Evolutionary conservation across 1,284 basidiomycete genomes (phyloP).

Genomic region (Amylostereum areolatum): DNA sequence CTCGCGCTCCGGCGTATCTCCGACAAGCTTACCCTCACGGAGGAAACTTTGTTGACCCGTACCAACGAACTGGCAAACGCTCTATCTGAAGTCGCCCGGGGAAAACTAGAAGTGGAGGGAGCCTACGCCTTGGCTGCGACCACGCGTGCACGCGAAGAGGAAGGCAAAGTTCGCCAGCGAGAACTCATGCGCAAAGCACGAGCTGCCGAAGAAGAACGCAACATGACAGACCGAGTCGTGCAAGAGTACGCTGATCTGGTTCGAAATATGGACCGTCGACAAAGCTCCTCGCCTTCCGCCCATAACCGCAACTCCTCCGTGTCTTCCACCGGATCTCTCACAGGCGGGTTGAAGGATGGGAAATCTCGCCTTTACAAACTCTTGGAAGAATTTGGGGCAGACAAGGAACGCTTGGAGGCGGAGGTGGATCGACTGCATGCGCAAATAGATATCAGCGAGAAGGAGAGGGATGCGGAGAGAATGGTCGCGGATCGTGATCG

Average conservation of each 20-base stretch:
- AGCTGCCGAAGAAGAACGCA: slow-evolving; percentile 47
- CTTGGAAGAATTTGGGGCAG: slow-evolving; percentile 42
- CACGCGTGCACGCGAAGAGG: slow-evolving; percentile 47
- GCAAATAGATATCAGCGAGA: slow-evolving; percentile 36
- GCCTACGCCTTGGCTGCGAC: slow-evolving; percentile 48
- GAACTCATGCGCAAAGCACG: slow-evolving; percentile 37
- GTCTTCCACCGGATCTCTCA: slow-evolving; percentile 22
- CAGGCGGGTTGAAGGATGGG: slow-evolving; percentile 40
- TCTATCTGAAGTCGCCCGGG: slow-evolving; percentile 36
- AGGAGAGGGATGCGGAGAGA: slow-evolving; percentile 42
- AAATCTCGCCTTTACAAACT: slow-evolving; percentile 44
- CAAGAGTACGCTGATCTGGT: slow-evolving; percentile 69
- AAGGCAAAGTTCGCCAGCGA: slow-evolving; percentile 37
- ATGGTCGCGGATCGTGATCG: slow-evolving; percentile 37
- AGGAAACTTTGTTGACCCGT: slow-evolving; percentile 44
- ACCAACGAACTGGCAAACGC: slow-evolving; percentile 40
- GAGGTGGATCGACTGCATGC: slow-evolving; percentile 40
- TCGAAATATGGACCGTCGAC: slow-evolving; percentile 47
- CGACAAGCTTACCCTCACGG: slow-evolving; percentile 56
- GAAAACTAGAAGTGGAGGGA: slow-evolving; percentile 37
- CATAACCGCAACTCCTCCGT: slow-evolving; percentile 7
- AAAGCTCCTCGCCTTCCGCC: slow-evolving; percentile 15
- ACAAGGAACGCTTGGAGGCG: slow-evolving; percentile 39
- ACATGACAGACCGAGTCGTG: slow-evolving; percentile 57
- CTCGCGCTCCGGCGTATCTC: slow-evolving; percentile 62